A percentile compares a stretch with the other conserved stretches of the same genome.
Conservation (phyloP, 257 asterid genomes). For the Linaria vulgaris region DNA sequence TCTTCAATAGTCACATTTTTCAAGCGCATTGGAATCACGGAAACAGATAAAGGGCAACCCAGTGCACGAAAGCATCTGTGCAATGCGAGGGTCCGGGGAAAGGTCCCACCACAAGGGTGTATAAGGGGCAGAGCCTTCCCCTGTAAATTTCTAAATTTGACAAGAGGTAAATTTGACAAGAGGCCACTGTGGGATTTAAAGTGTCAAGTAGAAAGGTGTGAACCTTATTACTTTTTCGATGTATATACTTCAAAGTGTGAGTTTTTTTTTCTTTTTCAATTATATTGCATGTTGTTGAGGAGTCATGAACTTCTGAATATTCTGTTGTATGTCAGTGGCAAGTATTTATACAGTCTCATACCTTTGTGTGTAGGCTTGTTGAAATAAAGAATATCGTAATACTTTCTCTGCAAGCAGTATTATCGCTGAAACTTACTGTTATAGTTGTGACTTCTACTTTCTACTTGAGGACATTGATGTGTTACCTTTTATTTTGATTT, state of each 20-base stretch:
- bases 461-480: neutral
- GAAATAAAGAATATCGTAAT: conserved; percentile 4
- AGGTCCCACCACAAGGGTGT: too few relatives aligned
- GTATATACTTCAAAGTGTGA: neutral
- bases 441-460: neutral
- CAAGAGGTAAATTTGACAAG: too few relatives aligned
- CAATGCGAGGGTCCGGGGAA: too few relatives aligned
- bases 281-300: neutral
- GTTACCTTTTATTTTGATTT: conserved; percentile 7
- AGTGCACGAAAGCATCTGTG: too few relatives aligned
- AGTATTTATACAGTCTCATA: too few relatives aligned
- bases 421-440: conserved; percentile 10
- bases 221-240: neutral
- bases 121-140: too few relatives aligned
- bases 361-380: too few relatives aligned
- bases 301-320: too few relatives aligned
- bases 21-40: conserved; percentile 93
- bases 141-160: too few relatives aligned
- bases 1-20: conserved; percentile 82
- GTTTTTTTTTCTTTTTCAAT: conserved; percentile 3
- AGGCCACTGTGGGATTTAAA: conserved; percentile 96
- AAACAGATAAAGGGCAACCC: too few relatives aligned
- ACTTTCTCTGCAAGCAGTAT: neutral
- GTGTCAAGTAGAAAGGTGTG: conserved; percentile 92
- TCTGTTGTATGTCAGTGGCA: too few relatives aligned